Percentiles rank a stretch among this genome's conserved stretches.
phyloP scores from a whole-genome alignment of 768 basidiomycete genomes.

The Boletus insuetus region DNA sequence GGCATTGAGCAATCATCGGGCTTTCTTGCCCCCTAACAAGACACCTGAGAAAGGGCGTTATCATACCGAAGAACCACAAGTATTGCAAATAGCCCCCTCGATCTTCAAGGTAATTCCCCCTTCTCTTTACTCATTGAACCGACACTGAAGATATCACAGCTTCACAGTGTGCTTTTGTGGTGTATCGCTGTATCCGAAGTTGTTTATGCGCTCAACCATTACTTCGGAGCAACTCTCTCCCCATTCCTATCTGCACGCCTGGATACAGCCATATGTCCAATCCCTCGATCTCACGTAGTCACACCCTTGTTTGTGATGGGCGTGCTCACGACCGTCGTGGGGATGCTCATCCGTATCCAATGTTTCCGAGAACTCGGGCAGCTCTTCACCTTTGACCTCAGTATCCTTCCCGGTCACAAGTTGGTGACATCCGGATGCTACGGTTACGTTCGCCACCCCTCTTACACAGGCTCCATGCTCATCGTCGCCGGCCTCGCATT shows the following conservation, averaged over 20 bases:
- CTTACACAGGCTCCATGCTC: conserved; percentile 52
- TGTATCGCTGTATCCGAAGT: conserved; percentile 50
- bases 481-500: conserved; percentile 46
- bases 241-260: conserved; percentile 34
- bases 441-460: conserved; percentile 52
- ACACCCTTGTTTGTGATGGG: conserved; percentile 48
- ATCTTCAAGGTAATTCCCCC: conserved; percentile 47
- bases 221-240: conserved; percentile 29
- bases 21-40: conserved; percentile 57
- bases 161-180: conserved; percentile 50
- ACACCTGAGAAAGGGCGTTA: conserved; percentile 49
- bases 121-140: not conserved
- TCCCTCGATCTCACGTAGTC: conserved; percentile 23
- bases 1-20: conserved; percentile 48
- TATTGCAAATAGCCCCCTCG: conserved; percentile 54
- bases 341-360: conserved; percentile 47
- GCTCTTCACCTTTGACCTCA: conserved; percentile 60
- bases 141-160: conserved; percentile 29
- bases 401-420: conserved; percentile 49
- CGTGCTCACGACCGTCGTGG: conserved; percentile 40
- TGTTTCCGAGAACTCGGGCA: conserved; percentile 53
- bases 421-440: conserved; percentile 53
- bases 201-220: conserved; percentile 37
- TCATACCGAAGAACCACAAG: conserved; percentile 49
- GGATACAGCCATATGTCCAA: conserved; percentile 34